phyloP scores from a whole-genome alignment of 2,329 filamentous ascomycete species.

The Colletotrichum viniferum region DNA sequence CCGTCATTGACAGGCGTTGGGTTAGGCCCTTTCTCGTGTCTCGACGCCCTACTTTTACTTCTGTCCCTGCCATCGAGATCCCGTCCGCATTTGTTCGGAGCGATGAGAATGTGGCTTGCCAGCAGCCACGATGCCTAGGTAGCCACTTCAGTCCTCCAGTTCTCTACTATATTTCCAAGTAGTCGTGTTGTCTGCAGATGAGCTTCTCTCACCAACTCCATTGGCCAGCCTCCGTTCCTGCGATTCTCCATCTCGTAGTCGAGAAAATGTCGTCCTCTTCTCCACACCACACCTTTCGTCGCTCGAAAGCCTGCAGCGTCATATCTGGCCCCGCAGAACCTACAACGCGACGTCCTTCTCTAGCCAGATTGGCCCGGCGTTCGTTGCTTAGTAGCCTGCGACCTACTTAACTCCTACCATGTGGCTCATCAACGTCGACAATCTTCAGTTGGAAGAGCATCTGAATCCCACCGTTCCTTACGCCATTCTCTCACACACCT shows the following conservation, averaged over 20 bases:
- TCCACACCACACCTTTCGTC: neutral
- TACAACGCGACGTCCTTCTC: neutral
- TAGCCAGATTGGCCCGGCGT: neutral
- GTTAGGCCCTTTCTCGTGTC: neutral
- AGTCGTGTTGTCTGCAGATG: neutral
- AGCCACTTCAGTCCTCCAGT: neutral
- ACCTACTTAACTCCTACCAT: neutral
- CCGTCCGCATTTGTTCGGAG: neutral
- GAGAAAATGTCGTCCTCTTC: neutral
- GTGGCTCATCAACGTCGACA: constrained; percentile 4
- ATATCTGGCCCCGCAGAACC: neutral
- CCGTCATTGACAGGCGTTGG: neutral
- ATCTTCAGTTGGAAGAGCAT: neutral
- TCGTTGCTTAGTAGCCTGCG: neutral
- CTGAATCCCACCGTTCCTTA: constrained; percentile 9
- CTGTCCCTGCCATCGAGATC: neutral
- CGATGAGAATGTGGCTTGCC: neutral
- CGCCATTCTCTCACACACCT: constrained; percentile 25
- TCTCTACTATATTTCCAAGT: neutral
- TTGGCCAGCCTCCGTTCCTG: neutral
- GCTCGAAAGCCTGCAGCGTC: neutral
- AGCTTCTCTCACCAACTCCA: neutral
- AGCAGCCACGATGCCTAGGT: neutral
- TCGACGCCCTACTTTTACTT: neutral
- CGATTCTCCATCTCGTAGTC: neutral